These are phyloP conservation scores for Vaccinium myrtillus DNA, from an alignment of 148 eudicot species.

Conservation along the genomic window DNA sequence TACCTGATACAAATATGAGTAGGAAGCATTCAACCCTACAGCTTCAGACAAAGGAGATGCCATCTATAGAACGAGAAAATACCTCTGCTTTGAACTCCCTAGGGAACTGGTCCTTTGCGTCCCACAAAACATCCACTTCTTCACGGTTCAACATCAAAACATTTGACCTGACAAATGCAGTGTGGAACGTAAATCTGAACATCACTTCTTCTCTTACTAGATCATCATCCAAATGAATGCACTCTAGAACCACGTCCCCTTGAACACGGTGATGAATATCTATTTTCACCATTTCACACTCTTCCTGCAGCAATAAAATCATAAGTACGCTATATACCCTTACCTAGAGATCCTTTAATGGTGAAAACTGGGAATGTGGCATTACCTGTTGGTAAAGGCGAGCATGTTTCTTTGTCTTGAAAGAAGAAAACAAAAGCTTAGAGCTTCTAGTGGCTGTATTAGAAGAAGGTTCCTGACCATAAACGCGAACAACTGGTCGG, in stretches of 20 bases:
- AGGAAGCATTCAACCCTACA: slow-evolving; percentile 43
- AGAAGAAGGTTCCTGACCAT: slow-evolving; percentile 60
- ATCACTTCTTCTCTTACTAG: slow-evolving; percentile 58
- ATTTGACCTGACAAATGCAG: slow-evolving; percentile 66
- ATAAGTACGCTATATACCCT: slow-evolving; percentile 17
- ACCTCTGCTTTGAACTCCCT: slow-evolving; percentile 81
- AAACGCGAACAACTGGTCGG: slow-evolving; percentile 62
- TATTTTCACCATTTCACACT: slow-evolving; percentile 62
- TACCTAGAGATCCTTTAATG: background rate
- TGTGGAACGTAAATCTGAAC: slow-evolving; percentile 82
- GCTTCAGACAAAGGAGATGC: slow-evolving; percentile 19
- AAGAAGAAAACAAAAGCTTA: slow-evolving; percentile 58
- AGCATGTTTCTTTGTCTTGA: slow-evolving; percentile 45
- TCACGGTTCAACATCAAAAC: slow-evolving; percentile 61
- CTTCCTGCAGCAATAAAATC: slow-evolving; percentile 52
- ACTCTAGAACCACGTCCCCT: slow-evolving; percentile 83
- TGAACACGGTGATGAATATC: slow-evolving; percentile 67
- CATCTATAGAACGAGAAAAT: slow-evolving; percentile 19
- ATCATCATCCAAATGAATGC: slow-evolving; percentile 62
- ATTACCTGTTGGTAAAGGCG: slow-evolving; percentile 59
- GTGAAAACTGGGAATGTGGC: background rate
- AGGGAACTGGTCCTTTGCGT: slow-evolving; percentile 60
- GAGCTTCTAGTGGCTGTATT: slow-evolving; percentile 50
- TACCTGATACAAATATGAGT: slow-evolving; percentile 63
- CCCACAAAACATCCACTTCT: slow-evolving; percentile 75